These are phyloP conservation scores for Haematococcus lacustris DNA, from an alignment of 139 green algal species.

Conservation along the genomic window DNA sequence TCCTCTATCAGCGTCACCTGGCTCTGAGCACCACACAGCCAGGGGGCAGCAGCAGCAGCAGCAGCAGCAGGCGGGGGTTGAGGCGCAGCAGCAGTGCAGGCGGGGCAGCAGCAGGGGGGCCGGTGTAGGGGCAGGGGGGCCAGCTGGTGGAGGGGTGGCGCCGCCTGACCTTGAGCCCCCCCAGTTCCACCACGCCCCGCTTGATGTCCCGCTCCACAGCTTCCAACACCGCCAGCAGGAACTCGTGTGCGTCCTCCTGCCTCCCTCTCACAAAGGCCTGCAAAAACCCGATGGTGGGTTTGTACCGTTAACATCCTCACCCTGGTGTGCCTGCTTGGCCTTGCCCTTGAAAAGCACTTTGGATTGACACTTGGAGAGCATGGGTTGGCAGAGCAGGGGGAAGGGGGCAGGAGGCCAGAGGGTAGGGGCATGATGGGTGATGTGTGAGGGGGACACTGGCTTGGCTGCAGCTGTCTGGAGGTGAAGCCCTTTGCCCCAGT, in stretches of 20 bases:
- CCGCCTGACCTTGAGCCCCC: conserved; percentile 15
- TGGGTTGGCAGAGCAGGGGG: no score
- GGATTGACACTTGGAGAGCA: conserved; percentile 5
- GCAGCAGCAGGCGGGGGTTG: background rate
- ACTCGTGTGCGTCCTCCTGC: conserved; percentile 83
- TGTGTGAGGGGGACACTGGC: no score
- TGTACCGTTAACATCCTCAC: background rate
- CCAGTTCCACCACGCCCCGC: conserved; percentile 8
- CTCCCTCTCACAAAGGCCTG: conserved; percentile 52
- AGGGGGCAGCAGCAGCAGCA: background rate
- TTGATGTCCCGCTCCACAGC: conserved; percentile 33
- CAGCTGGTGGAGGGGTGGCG: background rate
- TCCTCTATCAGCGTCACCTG: conserved; percentile 29
- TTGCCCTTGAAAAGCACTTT: background rate
- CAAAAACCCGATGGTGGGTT: background rate
- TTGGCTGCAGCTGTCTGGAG: no score
- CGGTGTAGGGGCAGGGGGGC: background rate
- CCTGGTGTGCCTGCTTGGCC: background rate
- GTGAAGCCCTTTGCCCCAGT: no score
- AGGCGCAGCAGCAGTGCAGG: background rate
- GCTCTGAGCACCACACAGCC: conserved; percentile 17
- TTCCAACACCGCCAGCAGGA: conserved; percentile 71
- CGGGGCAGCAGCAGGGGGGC: background rate
- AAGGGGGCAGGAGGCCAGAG: no score
- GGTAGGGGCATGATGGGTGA: no score